Conservation (phyloP, 148 eudicot species). For the Talinum fruticosum region DNA sequence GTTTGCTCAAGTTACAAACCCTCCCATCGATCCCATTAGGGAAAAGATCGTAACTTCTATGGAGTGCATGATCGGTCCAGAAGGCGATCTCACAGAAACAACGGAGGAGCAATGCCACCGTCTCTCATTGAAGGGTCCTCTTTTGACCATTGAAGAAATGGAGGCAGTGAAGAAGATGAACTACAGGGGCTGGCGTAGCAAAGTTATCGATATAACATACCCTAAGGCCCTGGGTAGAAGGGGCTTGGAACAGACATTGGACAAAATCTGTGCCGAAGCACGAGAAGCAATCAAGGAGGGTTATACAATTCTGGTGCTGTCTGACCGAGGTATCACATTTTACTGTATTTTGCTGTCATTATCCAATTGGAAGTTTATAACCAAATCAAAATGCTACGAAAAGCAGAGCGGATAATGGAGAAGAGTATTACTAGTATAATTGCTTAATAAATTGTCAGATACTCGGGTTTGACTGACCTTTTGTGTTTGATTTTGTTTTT, state of each 20-base stretch:
- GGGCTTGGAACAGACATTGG: conserved; percentile 90
- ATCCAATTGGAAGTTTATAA: background rate
- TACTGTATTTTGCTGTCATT: background rate
- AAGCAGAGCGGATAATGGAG: background rate
- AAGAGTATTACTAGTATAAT: background rate
- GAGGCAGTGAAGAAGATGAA: conserved; percentile 95
- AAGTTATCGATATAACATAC: conserved; percentile 88
- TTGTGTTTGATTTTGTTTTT: conserved; percentile 10
- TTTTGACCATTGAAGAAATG: conserved; percentile 77
- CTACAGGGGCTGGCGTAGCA: conserved; percentile 93
- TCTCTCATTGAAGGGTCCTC: conserved; percentile 93
- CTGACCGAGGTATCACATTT: conserved; percentile 80
- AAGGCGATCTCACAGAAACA: conserved; percentile 97
- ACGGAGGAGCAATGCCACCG: conserved; percentile 96
- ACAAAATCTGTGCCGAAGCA: conserved; percentile 86
- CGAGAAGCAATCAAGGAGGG: conserved; percentile 81
- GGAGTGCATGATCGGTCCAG: conserved; percentile 99
- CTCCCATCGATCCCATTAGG: conserved; percentile 96
- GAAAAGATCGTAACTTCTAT: conserved; percentile 98
- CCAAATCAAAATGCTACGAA: background rate
- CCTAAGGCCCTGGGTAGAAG: conserved; percentile 63
- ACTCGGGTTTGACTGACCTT: conserved; percentile 19
- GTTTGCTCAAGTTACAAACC: conserved; percentile 99
- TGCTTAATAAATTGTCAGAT: background rate
- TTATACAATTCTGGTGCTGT: conserved; percentile 73